A percentile compares a stretch with the other conserved stretches of the same genome.
These are phyloP conservation scores for Suillus placidus DNA, from an alignment of 768 basidiomycete genomes.

Conservation along the genomic window DNA sequence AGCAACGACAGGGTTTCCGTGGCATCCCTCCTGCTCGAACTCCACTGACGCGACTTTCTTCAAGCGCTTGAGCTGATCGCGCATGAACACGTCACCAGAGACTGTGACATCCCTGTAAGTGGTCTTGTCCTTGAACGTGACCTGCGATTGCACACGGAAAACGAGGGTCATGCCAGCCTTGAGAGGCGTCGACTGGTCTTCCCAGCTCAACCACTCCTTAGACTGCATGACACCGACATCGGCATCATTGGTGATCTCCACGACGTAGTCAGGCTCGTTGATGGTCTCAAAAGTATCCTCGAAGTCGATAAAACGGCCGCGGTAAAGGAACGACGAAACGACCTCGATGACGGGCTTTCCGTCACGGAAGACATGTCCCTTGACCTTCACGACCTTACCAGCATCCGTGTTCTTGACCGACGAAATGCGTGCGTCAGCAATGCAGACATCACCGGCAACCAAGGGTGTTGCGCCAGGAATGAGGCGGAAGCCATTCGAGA, in stretches of 20 bases:
- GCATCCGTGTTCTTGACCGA: conserved; percentile 89
- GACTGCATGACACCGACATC: conserved; percentile 88
- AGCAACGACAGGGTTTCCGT: conserved; percentile 91
- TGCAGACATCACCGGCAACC: conserved; percentile 85
- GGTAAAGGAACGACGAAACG: conserved; percentile 93
- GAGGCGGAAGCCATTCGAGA: conserved; percentile 95
- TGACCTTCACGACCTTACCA: conserved; percentile 92
- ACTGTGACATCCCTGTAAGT: conserved; percentile 82
- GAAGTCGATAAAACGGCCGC: conserved; percentile 91
- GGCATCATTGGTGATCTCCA: conserved; percentile 74
- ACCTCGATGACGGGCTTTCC: conserved; percentile 89
- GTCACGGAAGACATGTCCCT: conserved; percentile 78
- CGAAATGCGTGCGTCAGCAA: conserved; percentile 83
- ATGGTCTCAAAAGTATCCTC: conserved; percentile 94
- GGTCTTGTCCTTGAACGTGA: conserved; percentile 89
- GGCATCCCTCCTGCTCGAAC: conserved; percentile 83
- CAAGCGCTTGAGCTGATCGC: conserved; percentile 84
- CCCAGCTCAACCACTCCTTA: conserved; percentile 99
- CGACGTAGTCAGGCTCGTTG: conserved; percentile 86
- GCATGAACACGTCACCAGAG: conserved; percentile 82
- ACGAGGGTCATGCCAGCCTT: conserved; percentile 80
- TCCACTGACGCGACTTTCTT: conserved; percentile 88
- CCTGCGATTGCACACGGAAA: conserved; percentile 86
- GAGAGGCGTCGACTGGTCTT: conserved; percentile 77
- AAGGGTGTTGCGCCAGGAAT: conserved; percentile 77